Evolutionary conservation across 352 stramenopile genomes (phyloP), one percentile per base, ranked within the genome.

Genomic region (Phytophthora europaea): DNA sequence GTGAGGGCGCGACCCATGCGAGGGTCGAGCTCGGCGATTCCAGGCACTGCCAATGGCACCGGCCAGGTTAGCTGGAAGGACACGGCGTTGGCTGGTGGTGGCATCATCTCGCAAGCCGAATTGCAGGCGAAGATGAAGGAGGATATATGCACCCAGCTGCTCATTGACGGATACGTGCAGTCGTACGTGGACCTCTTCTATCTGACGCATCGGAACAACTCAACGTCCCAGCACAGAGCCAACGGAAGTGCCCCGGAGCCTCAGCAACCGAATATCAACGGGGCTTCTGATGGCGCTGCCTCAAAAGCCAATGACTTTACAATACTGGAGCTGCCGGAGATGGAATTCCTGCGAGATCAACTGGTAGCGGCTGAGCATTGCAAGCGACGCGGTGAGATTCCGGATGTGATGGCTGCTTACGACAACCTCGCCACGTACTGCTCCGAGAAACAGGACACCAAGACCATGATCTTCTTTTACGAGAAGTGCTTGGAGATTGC

Each of bases 181-280:
- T 96, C 89, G 8, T 98, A 90, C 67, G 93, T 98, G n/a, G 95
- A 98, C 76, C 87, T 98, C 48, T 98, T 98, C 68, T 98, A 98
- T 81, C 87, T 98, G 20, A 97, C 89, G 16, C 93, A 98, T 70
- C 88, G 92, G 47, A 81, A 92, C 20, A 85, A 88, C 38, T 65
- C 79, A 4, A 31, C 61, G 0, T 52, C 53, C 2, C 57, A 69
- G 18, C 50, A 61, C 3, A 68, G 31, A 53, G 43, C 43, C 3
- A 61, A 20, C 16, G 72, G 38, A 40, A 28, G 60, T 9, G 38
- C 57, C 23, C 51, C 34, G 4, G 65, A 66, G 18, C 43, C 20
- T 13, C 65, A 59, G 6, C 55, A 52, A 28, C 8, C n/a, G 40
- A 65, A 26, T 38, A 26, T 18, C 4, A 64, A 34, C 31, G 54